These are phyloP conservation scores for Niveomyces coronatus DNA, from an alignment of 2,329 filamentous ascomycete species.

Conservation along the genomic window DNA sequence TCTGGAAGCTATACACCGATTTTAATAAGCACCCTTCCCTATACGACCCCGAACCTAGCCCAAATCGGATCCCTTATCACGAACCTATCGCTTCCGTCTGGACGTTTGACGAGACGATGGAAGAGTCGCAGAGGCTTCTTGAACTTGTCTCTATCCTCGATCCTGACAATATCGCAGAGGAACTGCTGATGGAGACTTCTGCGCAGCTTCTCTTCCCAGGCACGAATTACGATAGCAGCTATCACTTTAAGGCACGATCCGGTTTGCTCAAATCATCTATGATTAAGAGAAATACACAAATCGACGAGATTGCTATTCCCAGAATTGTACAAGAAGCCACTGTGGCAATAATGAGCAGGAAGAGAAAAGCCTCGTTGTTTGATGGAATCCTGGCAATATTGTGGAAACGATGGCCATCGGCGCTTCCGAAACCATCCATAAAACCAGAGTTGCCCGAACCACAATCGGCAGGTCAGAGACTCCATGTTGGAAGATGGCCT, in stretches of 20 bases:
- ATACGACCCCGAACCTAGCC: constrained; percentile 6
- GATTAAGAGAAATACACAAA: constrained; percentile 6
- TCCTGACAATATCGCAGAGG: constrained; percentile 6
- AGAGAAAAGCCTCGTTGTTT: constrained; percentile 3
- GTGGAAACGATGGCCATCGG: constrained; percentile 8
- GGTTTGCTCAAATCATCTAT: constrained; percentile 7
- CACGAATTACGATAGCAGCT: constrained; percentile 2
- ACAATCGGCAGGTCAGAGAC: constrained; percentile 1
- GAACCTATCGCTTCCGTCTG: constrained; percentile 2
- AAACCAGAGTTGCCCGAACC: constrained; percentile 8
- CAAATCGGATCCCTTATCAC: constrained; percentile 1
- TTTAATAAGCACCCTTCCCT: constrained; percentile 1
- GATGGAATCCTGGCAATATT: constrained; percentile 3
- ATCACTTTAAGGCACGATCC: constrained; percentile 4
- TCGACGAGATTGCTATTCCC: constrained; percentile 6
- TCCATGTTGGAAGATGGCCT: constrained; percentile 6
- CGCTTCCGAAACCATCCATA: constrained; percentile 5
- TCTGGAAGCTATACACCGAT: constrained; percentile 5
- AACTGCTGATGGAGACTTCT: constrained; percentile 1
- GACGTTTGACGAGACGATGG: constrained; percentile 7
- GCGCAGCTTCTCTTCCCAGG: neutral
- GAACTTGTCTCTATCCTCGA: constrained; percentile 8
- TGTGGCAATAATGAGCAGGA: constrained; percentile 1
- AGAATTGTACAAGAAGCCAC: constrained; percentile 9
- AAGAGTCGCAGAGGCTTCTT: constrained; percentile 1